A percentile compares a stretch with the other conserved stretches of the same genome.
phyloP scores from a whole-genome alignment of 139 green algal genomes.

The Ulvella scutata region DNA sequence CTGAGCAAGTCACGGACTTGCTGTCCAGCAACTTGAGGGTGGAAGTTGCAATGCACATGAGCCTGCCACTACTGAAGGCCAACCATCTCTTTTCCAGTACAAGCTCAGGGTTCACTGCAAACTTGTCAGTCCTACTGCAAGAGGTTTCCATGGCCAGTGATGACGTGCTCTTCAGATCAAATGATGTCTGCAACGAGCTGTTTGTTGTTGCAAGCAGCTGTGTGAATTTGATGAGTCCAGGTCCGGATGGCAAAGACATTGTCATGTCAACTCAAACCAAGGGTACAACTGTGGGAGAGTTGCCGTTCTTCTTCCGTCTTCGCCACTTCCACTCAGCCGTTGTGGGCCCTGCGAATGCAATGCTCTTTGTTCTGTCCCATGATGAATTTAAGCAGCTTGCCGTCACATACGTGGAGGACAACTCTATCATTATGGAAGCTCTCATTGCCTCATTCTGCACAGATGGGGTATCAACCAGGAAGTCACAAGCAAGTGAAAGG shows the following conservation, averaged over 20 bases:
- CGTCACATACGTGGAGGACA: not conserved
- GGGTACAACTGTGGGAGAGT: not conserved
- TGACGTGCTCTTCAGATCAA: not conserved
- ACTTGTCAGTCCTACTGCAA: not conserved
- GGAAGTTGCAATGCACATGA: slow-evolving; percentile 6
- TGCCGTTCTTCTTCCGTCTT: not conserved
- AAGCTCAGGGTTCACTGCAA: not conserved
- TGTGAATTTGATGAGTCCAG: not conserved
- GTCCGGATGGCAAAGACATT: not conserved
- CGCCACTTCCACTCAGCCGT: not conserved
- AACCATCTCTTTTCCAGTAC: not conserved
- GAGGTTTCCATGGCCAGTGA: not conserved
- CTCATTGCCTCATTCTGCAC: not conserved
- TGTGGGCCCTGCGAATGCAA: not conserved
- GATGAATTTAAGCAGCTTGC: not conserved
- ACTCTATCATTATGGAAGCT: not conserved
- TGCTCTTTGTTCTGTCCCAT: not conserved
- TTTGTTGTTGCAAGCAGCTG: not conserved
- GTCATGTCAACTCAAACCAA: not conserved
- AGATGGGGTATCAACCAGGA: no score
- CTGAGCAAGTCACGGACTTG: not conserved
- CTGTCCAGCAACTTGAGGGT: not conserved
- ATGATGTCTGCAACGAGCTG: slow-evolving; percentile 6
- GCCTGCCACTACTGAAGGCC: not conserved
- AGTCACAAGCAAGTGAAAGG: no score